Base-by-base conservation (phyloP, 345 rosid genomes). In the Jatropha curcas region DNA sequence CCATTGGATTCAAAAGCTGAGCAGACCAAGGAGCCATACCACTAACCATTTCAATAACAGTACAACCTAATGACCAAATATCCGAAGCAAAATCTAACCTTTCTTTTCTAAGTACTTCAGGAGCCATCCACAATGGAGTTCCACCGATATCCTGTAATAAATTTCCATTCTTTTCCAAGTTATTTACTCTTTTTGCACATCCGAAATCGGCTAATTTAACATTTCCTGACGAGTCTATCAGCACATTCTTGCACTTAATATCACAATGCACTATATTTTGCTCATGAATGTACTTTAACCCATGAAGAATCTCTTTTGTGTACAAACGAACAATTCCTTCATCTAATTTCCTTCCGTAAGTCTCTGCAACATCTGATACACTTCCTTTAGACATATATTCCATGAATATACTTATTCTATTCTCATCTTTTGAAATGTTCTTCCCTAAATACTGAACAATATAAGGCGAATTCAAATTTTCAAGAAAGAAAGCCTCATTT, bases 51-150 rank as follows among this genome's bases (percentile, higher is more conserved):
- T 85, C 86, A 39, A 83, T 65, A 24, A 81, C 58, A 1, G 80
- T 74, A 76, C 86, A 83, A 28, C 85, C 81, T 28, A 81, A 25
- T 20, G 86, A 83, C 86, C 88, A 83, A 56, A 86, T 82, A 65
- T 83, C 85, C 0, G 83, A 73, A 52, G 78, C 57, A 24, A 76
- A 64, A 41, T 58, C 76, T 52, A 77, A 41, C 0, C 76, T 68
- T 76, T 82, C 79, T 7, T 78, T 74, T 71, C 78, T 67, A 61
- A 83, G 33, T 35, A 78, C 80, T 68, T 86, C 86, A 3, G 83
- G 82, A 50, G 89, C 89, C 84, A 82, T 83, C 81, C 82, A 80
- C 60, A 77, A 19, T 5, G 84, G 84, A 56, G 84, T 83, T 33
- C 89, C 82, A 5, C 70, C 75, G 17, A 76, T 39, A 34, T 73